These are phyloP conservation scores for Pythium coloratum DNA, from an alignment of 352 stramenopile species.

Conservation along the genomic window DNA sequence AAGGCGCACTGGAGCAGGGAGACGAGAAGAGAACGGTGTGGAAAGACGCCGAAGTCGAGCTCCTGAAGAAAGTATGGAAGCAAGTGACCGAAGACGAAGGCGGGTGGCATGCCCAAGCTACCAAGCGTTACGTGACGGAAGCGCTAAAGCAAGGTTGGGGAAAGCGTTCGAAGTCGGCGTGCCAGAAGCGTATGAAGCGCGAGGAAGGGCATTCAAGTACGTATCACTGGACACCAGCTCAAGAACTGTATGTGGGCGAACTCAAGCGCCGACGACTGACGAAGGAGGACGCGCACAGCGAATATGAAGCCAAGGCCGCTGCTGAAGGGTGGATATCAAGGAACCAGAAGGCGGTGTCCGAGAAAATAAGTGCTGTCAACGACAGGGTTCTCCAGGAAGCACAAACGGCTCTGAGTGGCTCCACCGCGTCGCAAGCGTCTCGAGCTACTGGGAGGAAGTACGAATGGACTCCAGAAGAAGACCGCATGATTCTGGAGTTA, in stretches of 20 bases:
- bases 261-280: background rate
- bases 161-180: too few relatives aligned
- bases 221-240: background rate
- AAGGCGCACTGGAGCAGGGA: too few relatives aligned
- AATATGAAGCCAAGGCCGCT: background rate
- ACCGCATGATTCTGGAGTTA: background rate
- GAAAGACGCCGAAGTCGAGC: too few relatives aligned
- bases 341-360: background rate
- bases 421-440: background rate
- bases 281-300: background rate
- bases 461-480: background rate
- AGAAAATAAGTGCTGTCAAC: background rate
- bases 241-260: background rate
- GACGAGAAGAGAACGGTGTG: too few relatives aligned
- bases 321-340: background rate
- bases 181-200: too few relatives aligned
- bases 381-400: background rate
- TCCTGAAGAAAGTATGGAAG: too few relatives aligned
- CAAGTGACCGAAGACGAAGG: too few relatives aligned
- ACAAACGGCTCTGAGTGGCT: too few relatives aligned
- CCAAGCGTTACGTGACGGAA: too few relatives aligned
- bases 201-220: too few relatives aligned
- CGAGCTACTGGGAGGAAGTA: background rate
- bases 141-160: too few relatives aligned
- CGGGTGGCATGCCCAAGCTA: too few relatives aligned